These are phyloP conservation scores for Clarireedia monteithiana DNA, from an alignment of 2,329 filamentous ascomycete genomes.

Conservation along the genomic window DNA sequence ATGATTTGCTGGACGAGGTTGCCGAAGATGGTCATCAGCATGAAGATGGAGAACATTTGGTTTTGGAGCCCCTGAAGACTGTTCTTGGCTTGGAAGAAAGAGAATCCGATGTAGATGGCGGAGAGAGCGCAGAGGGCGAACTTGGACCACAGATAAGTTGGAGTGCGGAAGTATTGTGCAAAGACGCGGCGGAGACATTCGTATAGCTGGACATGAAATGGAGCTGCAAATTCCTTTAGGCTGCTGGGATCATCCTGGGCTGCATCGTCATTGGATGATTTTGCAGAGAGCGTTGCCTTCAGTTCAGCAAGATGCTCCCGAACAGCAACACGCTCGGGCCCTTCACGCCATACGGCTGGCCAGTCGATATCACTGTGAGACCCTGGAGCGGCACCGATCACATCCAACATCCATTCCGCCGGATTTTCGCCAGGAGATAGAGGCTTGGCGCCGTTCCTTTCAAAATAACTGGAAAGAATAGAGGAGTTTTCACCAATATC, in stretches of 20 bases:
- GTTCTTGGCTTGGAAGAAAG: conserved; percentile 55
- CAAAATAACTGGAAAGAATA: conserved; percentile 65
- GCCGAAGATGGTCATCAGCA: conserved; percentile 58
- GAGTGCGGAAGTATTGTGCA: conserved; percentile 35
- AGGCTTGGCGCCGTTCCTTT: conserved; percentile 55
- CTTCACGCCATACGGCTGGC: no score
- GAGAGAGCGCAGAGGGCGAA: conserved; percentile 33
- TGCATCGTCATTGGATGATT: no score
- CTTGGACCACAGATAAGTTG: conserved; percentile 39
- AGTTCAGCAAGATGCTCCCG: no score
- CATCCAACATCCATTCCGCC: conserved; percentile 69
- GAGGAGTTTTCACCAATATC: conserved; percentile 65
- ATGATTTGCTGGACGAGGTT: conserved; percentile 72
- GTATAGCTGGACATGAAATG: no score
- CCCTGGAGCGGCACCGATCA: not conserved
- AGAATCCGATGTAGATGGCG: conserved; percentile 59
- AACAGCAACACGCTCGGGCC: no score
- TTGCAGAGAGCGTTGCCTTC: no score
- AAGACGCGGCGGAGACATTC: not conserved
- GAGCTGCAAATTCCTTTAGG: no score
- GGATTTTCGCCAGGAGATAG: conserved; percentile 68
- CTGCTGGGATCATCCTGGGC: no score
- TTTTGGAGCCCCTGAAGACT: conserved; percentile 58
- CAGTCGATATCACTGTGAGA: conserved; percentile 14
- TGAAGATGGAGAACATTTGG: conserved; percentile 67